A percentile compares a stretch with the other conserved stretches of the same genome.
Conservation (phyloP, 768 basidiomycete genomes). For the Porphyrellus cyaneotinctus region DNA sequence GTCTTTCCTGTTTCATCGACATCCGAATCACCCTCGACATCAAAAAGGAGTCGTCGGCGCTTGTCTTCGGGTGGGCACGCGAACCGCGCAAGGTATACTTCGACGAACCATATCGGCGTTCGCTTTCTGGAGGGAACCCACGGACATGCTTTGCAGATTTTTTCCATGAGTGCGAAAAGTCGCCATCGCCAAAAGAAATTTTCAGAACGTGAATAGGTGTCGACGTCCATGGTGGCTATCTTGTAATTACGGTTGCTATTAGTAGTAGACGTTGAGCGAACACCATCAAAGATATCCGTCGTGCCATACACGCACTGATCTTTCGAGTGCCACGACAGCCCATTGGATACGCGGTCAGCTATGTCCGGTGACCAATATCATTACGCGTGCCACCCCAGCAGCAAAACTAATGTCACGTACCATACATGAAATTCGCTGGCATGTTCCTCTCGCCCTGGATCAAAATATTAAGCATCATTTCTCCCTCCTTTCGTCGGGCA, state of each 20-base stretch:
- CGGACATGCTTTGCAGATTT: constrained; percentile 38
- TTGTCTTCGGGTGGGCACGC: constrained; percentile 27
- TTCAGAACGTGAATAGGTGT: constrained; percentile 39
- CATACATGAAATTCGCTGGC: constrained; percentile 39
- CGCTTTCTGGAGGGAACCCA: constrained; percentile 35
- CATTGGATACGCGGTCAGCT: constrained; percentile 31
- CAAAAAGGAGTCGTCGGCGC: constrained; percentile 35
- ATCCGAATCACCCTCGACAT: constrained; percentile 27
- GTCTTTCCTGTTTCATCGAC: constrained; percentile 28
- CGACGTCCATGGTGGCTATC: constrained; percentile 44
- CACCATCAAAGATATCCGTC: background rate
- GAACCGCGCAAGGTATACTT: constrained; percentile 35
- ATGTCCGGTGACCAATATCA: background rate
- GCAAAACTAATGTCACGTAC: constrained; percentile 20
- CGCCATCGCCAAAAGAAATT: constrained; percentile 53
- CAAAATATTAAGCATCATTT: constrained; percentile 34
- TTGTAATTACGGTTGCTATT: constrained; percentile 41
- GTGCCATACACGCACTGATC: constrained; percentile 19
- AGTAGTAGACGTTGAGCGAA: constrained; percentile 5
- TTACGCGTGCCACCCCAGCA: background rate
- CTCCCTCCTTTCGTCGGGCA: constrained; percentile 13
- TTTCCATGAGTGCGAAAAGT: constrained; percentile 42
- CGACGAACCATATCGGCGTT: constrained; percentile 49
- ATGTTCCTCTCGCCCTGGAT: constrained; percentile 41
- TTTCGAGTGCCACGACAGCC: constrained; percentile 31